Evolutionary conservation across 345 rosid genomes (phyloP), one percentile per base, ranked within the genome.

Genomic region (Gossypium herbaceum): DNA sequence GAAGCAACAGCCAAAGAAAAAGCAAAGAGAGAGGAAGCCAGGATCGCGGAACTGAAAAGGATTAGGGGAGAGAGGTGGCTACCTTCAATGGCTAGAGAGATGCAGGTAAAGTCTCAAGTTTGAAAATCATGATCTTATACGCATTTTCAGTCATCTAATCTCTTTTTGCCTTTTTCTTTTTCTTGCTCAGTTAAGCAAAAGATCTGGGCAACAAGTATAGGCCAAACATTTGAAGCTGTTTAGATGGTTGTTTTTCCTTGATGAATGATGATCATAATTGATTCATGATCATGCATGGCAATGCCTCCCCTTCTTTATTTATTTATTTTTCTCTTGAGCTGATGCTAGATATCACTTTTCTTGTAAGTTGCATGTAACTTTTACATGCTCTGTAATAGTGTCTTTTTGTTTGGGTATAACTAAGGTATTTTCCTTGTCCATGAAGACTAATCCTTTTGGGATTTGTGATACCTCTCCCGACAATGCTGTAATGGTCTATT

Each of bases 31-130:
- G 97, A 91, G 76, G 97, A 91, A 82, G 91, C 91, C 73, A 82
- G 97, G 82, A 83, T 93, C 55, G 87, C 91, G 1, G 90, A 88
- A 70, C 77, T 91, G 79, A 93, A 88, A 83, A 85, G 73, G 74
- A 58, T 83, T n/a, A 82, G 98, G 76, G 97, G 97, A 45, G 93
- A 91, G 79, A 86, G 85, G 79, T 95, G 99, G 98, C 86, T 93
- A 22, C 97, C 93, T 78, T 86, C 94, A n/a, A 82, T 92, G 75
- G 90, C 89, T 50, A 74, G 71, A 73, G 81, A 81, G 45, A 81
- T 87, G 91, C 83, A 80, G 85, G 85, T 85, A 57, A 39, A 55
- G 48, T 48, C 16, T 71, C 77, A 16, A 71, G 67, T 71, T 57
- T 68, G 58, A 58, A 57, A 68, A n/a, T 39, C n/a, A 20, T 59